phyloP scores from a whole-genome alignment of 225 moss, liverwort and hornwort genomes.

The Bryoerythrophyllum caledonicum region DNA sequence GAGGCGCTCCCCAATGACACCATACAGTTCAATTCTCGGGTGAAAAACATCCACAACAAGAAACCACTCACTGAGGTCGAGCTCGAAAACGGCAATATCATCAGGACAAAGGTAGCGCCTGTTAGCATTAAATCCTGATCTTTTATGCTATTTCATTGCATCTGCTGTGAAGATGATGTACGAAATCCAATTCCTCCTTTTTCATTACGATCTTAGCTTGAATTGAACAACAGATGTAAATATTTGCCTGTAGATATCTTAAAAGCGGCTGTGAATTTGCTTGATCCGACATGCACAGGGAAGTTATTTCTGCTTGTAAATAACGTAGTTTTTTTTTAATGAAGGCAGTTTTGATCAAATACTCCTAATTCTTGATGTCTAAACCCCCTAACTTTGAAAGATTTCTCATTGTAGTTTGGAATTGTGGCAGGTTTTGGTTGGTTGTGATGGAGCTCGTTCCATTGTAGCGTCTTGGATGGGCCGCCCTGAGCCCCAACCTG shows the following conservation, averaged over 20 bases:
- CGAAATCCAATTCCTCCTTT: background rate
- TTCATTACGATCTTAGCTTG: background rate
- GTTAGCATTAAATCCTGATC: background rate
- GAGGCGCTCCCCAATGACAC: conserved; percentile 49
- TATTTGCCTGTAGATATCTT: background rate
- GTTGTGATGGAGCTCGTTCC: conserved; percentile 59
- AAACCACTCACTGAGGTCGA: conserved; percentile 47
- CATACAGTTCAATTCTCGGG: conserved; percentile 47
- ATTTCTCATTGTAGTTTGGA: background rate
- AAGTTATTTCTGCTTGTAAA: too few species aligned
- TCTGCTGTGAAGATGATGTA: background rate
- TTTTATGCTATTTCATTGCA: background rate
- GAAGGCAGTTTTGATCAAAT: too few species aligned
- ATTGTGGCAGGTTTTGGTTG: conserved; percentile 51
- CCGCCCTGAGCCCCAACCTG: conserved; percentile 39
- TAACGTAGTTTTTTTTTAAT: too few species aligned
- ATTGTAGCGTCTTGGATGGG: conserved; percentile 55
- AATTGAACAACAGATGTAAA: background rate
- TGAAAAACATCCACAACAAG: conserved; percentile 38
- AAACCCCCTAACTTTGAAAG: too few species aligned
- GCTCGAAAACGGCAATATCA: conserved; percentile 40
- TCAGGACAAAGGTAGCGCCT: conserved; percentile 47
- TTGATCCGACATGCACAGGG: too few species aligned
- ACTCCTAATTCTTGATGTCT: too few species aligned
- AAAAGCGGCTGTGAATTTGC: too few species aligned